These are phyloP conservation scores for Draba incana DNA, from an alignment of 345 rosid genomes.

Conservation along the genomic window DNA sequence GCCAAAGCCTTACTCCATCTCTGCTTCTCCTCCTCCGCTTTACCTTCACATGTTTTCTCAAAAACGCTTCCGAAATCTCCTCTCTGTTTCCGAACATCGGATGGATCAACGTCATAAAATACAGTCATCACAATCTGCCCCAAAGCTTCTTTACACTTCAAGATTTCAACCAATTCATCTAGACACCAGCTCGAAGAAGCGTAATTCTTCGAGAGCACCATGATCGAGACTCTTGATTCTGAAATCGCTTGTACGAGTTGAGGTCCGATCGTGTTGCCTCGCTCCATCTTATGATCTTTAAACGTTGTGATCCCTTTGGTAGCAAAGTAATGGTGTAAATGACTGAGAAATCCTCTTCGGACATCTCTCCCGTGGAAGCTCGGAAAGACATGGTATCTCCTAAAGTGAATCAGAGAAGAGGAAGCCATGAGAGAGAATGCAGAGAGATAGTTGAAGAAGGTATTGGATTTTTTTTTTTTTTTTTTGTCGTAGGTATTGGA, in stretches of 20 bases:
- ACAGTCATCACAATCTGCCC: neutral
- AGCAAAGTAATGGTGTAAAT: neutral
- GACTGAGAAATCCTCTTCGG: neutral
- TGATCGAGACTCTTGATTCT: conserved; percentile 5
- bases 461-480: no score
- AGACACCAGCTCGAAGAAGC: conserved; percentile 22
- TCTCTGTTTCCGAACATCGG: neutral
- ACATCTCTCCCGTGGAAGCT: neutral
- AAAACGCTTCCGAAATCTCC: neutral
- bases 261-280: conserved; percentile 10
- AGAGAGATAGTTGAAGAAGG: neutral
- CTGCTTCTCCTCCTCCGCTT: neutral
- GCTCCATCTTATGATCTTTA: neutral
- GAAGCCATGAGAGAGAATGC: neutral
- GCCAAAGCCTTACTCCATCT: neutral
- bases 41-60: neutral
- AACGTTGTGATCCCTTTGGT: neutral
- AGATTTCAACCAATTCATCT: conserved; percentile 5
- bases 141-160: neutral
- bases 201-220: conserved; percentile 9
- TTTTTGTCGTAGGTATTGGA: no score
- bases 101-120: conserved; percentile 6
- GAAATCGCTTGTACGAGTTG: neutral
- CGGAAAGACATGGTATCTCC: neutral
- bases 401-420: neutral